Percentiles rank a stretch among this genome's conserved stretches.
These are phyloP conservation scores for Coniosporium tulheliwenetii DNA, from an alignment of 2,329 filamentous ascomycete genomes.

Conservation along the genomic window DNA sequence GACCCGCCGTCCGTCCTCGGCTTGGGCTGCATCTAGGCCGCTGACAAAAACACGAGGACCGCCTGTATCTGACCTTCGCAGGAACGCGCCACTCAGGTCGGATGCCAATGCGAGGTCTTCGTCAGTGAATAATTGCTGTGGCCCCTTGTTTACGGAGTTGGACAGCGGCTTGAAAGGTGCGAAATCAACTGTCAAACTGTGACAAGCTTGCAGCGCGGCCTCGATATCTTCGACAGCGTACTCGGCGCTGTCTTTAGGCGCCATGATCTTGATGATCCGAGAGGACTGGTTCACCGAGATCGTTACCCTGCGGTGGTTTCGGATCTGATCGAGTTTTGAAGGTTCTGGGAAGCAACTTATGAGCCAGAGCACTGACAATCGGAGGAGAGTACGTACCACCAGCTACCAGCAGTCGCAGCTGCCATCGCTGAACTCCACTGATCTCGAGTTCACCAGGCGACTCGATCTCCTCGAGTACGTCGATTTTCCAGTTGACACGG, in stretches of 20 bases:
- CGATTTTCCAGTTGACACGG: background rate
- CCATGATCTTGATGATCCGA: background rate
- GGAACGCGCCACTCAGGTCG: no score
- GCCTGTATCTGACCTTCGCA: no score
- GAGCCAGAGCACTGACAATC: background rate
- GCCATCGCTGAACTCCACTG: background rate
- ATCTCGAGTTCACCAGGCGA: background rate
- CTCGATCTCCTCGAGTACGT: background rate
- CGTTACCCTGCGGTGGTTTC: background rate
- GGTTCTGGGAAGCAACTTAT: background rate
- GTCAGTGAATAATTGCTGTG: no score
- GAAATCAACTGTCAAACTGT: background rate
- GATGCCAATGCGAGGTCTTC: no score
- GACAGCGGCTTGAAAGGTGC: background rate
- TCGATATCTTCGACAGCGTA: background rate
- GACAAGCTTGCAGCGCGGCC: background rate
- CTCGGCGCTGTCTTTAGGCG: background rate
- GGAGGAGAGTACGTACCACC: background rate
- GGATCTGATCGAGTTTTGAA: background rate
- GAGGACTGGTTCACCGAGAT: background rate
- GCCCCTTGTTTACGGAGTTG: no score
- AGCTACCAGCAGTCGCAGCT: background rate
- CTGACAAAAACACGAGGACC: no score
- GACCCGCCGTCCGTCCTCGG: constrained; percentile 1
- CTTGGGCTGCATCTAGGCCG: background rate